Conservation (phyloP, 805 yeast genomes). For the Candida khao-thaluensis region DNA sequence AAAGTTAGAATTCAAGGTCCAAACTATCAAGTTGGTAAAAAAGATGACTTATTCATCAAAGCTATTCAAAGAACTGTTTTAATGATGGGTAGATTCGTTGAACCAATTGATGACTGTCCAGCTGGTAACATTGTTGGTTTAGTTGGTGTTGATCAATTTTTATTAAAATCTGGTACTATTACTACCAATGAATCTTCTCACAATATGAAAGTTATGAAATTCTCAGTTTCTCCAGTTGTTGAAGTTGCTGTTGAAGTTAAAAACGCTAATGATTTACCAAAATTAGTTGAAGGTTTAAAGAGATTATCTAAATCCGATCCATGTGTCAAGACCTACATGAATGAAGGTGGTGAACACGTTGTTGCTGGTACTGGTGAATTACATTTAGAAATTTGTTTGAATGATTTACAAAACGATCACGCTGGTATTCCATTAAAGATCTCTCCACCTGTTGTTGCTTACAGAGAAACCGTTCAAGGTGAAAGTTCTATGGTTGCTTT, state of each 20-base stretch:
- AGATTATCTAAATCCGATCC: slow-evolving; percentile 99
- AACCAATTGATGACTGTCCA: slow-evolving; percentile 98
- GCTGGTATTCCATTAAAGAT: slow-evolving; percentile 99
- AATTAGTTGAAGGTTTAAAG: slow-evolving; percentile 99
- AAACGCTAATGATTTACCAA: slow-evolving; percentile 99
- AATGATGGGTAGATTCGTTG: slow-evolving; percentile 99
- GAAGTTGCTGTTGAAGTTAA: slow-evolving; percentile 99
- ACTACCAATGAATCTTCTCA: slow-evolving; percentile 96
- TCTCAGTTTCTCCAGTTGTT: slow-evolving; percentile 99
- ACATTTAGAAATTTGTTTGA: slow-evolving; percentile 96
- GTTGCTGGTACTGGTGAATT: slow-evolving; percentile 99
- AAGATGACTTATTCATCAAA: slow-evolving; percentile 95
- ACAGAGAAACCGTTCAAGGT: slow-evolving; percentile 96
- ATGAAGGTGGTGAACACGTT: slow-evolving; percentile 98
- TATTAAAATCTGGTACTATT: slow-evolving; percentile 98
- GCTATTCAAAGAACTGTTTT: slow-evolving; percentile 98
- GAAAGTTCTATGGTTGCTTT: slow-evolving; percentile 95
- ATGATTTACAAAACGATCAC: slow-evolving; percentile 96
- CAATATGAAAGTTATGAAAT: slow-evolving; percentile 99
- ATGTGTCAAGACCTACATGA: slow-evolving; percentile 86
- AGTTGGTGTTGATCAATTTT: slow-evolving; percentile 99
- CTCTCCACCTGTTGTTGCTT: slow-evolving; percentile 96
- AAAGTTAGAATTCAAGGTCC: slow-evolving; percentile 99
- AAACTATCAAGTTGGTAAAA: slow-evolving; percentile 97
- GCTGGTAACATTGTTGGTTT: slow-evolving; percentile 99